phyloP scores from a whole-genome alignment of 2,329 filamentous ascomycete species.

The Aspergillus sp. region DNA sequence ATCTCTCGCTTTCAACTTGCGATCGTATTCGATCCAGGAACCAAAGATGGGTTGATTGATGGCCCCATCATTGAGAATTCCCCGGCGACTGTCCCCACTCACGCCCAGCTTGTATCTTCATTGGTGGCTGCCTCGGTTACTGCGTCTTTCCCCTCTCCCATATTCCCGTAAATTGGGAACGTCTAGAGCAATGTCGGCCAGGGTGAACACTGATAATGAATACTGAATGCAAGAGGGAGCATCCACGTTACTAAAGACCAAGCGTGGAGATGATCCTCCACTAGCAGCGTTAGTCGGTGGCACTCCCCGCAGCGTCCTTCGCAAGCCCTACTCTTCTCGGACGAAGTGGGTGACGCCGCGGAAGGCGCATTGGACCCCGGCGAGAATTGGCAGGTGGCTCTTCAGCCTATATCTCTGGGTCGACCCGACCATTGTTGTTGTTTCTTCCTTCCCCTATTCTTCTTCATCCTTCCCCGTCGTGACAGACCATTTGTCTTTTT shows the following conservation, averaged over 20 bases:
- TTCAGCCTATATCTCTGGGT: neutral
- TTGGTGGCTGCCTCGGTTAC: neutral
- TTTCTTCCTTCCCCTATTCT: neutral
- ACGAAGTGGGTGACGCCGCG: neutral
- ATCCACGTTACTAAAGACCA: too few relatives aligned
- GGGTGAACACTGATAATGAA: neutral
- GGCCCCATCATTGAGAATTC: neutral
- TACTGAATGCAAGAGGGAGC: neutral
- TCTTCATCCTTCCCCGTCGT: neutral
- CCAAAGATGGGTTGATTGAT: neutral
- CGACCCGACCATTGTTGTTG: neutral
- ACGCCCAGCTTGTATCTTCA: neutral
- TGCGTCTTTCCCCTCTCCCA: neutral
- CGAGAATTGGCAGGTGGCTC: neutral
- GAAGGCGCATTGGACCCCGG: neutral
- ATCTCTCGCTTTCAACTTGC: too few relatives aligned
- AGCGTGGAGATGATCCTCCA: neutral
- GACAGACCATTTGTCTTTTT: neutral
- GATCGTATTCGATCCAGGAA: too few relatives aligned
- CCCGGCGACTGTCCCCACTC: neutral
- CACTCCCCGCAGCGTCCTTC: neutral
- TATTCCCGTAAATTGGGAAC: neutral
- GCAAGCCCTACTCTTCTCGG: conserved; percentile 14
- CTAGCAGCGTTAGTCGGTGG: neutral
- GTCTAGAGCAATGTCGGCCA: neutral